Conservation (phyloP, 768 basidiomycete genomes). For the Pluteus cervinus region DNA sequence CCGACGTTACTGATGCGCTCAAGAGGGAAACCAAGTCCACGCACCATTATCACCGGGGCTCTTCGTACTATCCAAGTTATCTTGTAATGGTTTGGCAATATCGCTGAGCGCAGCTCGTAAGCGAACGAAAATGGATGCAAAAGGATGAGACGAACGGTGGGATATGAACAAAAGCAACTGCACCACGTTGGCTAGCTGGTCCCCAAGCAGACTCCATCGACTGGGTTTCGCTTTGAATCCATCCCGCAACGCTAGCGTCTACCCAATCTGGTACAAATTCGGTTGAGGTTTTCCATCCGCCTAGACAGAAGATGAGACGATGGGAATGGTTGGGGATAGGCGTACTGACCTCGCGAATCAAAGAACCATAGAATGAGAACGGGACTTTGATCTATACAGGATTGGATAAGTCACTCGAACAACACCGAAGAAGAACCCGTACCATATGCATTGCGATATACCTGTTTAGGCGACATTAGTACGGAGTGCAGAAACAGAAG, state of each 20-base stretch:
- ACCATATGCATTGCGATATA: conserved; percentile 33
- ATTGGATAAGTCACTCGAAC: no score
- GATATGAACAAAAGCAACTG: conserved; percentile 71
- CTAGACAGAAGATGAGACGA: conserved; percentile 64
- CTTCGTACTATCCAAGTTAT: conserved; percentile 21
- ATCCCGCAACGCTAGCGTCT: conserved; percentile 51
- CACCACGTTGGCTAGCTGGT: conserved; percentile 40
- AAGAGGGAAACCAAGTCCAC: no score
- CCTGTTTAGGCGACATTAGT: conserved; percentile 15
- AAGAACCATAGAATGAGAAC: no score
- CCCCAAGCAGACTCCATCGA: conserved; percentile 59
- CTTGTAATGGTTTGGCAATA: conserved; percentile 30
- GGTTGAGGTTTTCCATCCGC: conserved; percentile 64
- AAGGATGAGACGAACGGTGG: conserved; percentile 45
- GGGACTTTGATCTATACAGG: conserved; percentile 1
- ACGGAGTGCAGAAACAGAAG: no score
- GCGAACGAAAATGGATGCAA: background rate
- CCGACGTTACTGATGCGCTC: no score
- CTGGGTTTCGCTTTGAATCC: conserved; percentile 50
- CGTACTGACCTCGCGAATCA: conserved; percentile 2
- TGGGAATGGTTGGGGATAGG: conserved; percentile 38
- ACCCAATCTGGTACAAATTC: conserved; percentile 59
- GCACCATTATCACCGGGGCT: conserved; percentile 41
- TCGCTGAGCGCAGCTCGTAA: conserved; percentile 23
- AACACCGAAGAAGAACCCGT: no score